phyloP scores from a whole-genome alignment of 2,329 filamentous ascomycete genomes.

The Sphaerulina musiva region DNA sequence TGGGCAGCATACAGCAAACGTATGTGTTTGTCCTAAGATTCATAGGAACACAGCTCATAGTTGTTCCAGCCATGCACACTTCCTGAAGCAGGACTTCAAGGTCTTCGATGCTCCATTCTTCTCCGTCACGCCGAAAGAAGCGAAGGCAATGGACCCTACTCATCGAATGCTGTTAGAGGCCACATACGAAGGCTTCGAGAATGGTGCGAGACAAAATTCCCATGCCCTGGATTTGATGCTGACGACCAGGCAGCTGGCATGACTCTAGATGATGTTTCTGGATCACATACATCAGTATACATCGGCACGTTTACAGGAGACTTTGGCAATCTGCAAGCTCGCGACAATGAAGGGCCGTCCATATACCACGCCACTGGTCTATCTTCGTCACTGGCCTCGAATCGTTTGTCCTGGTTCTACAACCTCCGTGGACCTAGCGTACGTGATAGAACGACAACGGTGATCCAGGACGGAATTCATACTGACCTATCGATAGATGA shows the following conservation, averaged over 20 bases:
- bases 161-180: constrained; percentile 8
- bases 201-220: constrained; percentile 1
- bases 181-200: constrained; percentile 12
- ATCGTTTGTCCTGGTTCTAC: constrained; percentile 19
- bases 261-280: constrained; percentile 7
- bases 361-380: constrained; percentile 8
- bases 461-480: background rate
- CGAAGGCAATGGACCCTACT: constrained; percentile 7
- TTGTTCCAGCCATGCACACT: constrained; percentile 7
- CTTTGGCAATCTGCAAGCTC: constrained; percentile 9
- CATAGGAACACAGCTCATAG: background rate
- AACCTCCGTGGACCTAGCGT: constrained; percentile 14
- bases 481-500: background rate
- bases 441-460: background rate
- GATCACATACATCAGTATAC: constrained; percentile 14
- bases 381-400: constrained; percentile 11
- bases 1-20: constrained; percentile 8
- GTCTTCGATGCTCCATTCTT: constrained; percentile 23
- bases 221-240: background rate
- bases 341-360: constrained; percentile 4
- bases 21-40: background rate
- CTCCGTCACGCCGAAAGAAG: constrained; percentile 13
- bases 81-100: constrained; percentile 17
- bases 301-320: constrained; percentile 17
- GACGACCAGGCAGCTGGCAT: constrained; percentile 7